Evolutionary conservation across 768 basidiomycete genomes (phyloP).

Genomic region (Chalciporus pseudorubinellus): DNA sequence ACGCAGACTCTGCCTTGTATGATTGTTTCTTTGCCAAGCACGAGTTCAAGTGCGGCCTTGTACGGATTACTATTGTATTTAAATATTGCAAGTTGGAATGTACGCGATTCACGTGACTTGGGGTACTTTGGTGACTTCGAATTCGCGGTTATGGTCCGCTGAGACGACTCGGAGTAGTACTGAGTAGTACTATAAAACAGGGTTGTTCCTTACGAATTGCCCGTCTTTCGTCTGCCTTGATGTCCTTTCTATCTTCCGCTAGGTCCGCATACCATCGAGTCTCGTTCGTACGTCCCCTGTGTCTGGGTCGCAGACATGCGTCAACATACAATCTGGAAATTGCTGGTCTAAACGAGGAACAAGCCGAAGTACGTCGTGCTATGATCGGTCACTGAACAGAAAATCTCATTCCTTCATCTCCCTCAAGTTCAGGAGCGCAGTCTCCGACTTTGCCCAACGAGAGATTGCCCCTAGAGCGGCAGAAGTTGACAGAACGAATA

Average conservation of each 20-base stretch:
- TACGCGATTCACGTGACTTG: not conserved
- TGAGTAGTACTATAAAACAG: not conserved
- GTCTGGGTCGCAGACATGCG: slow-evolving; percentile 7
- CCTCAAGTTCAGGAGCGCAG: slow-evolving; percentile 74
- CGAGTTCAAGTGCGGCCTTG: too few species aligned
- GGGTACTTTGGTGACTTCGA: not conserved
- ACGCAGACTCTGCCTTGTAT: slow-evolving; percentile 24
- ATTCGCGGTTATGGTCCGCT: slow-evolving; percentile 18
- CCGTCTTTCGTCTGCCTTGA: not conserved
- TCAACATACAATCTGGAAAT: slow-evolving; percentile 72
- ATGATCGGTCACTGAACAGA: not conserved
- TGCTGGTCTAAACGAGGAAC: slow-evolving; percentile 77
- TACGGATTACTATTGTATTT: too few species aligned
- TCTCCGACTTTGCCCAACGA: slow-evolving; percentile 74
- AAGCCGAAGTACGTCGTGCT: slow-evolving; percentile 59
- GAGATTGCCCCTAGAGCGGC: slow-evolving; percentile 85
- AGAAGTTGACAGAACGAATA: slow-evolving; percentile 84
- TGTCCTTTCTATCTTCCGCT: slow-evolving; percentile 14
- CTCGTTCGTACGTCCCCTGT: not conserved
- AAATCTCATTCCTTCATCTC: not conserved
- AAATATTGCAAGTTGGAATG: too few species aligned
- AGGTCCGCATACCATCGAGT: slow-evolving; percentile 10
- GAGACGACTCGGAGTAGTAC: not conserved
- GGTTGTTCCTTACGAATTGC: not conserved
- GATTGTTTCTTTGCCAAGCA: not conserved